Evolutionary conservation across 2,329 filamentous ascomycete species (phyloP), one percentile per base, ranked within the genome.

Genomic region (Cladosporium halotolerans): DNA sequence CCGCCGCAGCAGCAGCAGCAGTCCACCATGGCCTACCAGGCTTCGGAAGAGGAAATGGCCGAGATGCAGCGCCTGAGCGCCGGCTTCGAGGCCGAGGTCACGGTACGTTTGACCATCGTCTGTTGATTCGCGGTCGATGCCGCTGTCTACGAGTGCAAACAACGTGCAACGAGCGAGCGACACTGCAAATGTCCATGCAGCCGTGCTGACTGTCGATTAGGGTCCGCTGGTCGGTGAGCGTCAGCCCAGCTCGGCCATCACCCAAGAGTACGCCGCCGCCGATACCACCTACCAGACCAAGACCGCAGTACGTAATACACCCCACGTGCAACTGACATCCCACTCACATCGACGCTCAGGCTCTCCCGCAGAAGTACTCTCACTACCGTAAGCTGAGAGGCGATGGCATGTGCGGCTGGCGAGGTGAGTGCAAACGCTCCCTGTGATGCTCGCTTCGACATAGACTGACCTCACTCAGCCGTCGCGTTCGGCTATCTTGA

Each of bases 361-460:
- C 84, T 16, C 79, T 99, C 52, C 86, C 90, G 6, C 79, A 85
- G 63, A 89, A 86, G 53, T 96, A 95, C 70, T 88, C 89, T 16
- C 85, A 90, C 68, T 96, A 92, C 67, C 88, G 93, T 52, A 85
- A 85, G 9, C 83, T 96, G 68, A 85, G 87, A 70, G 92, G 93
- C 50, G 92, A 97, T 73, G 93, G 93, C 55, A 95, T 95, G 68
- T 97, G 93, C 72, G 93, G 92, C 65, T 97, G 93, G 92, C 83
- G 92, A 85, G 93, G 92, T 96, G 79, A 76, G 84, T 59, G 50
- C n/a, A 11, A 45, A 23, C n/a, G 6, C 28, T 52, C 23, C 19
- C 55, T 58, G 18, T 40, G 19, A 49, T 18, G 34, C 13, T 16
- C 18, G 32, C 46, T 23, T 18, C 32, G 52, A 18, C 38, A 46